Conservation (phyloP, 306 rosid genomes). For the Fagus sylvatica region DNA sequence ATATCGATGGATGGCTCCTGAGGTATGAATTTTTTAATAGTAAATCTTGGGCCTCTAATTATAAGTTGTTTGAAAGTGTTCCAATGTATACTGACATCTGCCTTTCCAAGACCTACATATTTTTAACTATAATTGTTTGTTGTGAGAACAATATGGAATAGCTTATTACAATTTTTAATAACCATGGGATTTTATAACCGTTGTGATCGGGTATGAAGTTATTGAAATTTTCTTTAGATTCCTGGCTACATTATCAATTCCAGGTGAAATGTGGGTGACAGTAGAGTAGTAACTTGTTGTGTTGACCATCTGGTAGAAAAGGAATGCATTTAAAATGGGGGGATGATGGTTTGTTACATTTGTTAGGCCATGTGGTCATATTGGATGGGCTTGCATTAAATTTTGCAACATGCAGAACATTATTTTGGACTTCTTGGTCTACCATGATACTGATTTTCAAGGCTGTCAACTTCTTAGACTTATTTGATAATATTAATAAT, state of each 20-base stretch:
- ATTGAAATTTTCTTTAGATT: not conserved
- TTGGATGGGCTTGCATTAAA: not conserved
- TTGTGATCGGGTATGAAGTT: not conserved
- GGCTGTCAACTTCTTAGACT: not conserved
- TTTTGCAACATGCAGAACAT: not conserved
- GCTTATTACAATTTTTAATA: not conserved
- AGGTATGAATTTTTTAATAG: conserved; percentile 46
- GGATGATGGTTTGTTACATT: not conserved
- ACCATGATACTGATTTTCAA: not conserved
- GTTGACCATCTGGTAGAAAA: not conserved
- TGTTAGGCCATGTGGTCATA: not conserved
- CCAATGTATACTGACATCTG: conserved; percentile 11
- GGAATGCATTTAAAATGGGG: not conserved
- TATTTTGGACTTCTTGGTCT: not conserved
- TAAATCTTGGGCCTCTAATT: not conserved
- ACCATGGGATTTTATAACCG: not conserved
- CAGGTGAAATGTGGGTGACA: not conserved
- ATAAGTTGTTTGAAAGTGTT: conserved; percentile 27
- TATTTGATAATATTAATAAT: not conserved
- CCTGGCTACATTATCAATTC: no score
- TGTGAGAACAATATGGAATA: not conserved
- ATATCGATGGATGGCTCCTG: conserved; percentile 99
- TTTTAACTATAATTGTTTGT: not conserved
- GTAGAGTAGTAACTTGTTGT: not conserved
- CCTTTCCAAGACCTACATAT: not conserved